Base-by-base conservation (phyloP, 352 stramenopile species). In the Phytophthora pistaciae region DNA sequence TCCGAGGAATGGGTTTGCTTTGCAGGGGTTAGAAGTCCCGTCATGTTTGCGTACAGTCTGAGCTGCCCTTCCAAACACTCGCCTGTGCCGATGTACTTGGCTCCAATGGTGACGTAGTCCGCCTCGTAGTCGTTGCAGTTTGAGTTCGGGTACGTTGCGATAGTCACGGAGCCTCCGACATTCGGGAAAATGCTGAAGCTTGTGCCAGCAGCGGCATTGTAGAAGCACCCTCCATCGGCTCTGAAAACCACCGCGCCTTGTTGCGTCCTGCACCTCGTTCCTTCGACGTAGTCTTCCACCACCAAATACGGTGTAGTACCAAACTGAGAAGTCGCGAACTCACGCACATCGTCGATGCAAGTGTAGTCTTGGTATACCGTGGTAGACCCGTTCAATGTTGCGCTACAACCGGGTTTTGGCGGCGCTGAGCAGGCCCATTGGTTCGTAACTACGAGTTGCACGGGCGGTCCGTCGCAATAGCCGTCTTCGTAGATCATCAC, bases 71-170 rank as follows among this genome's bases (percentile, higher is more conserved):
- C 3, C 21, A 64, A 72, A 25, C 66, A 72, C 9, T 16, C 52
- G 7, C 25, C 29, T 18, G 65, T 68, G 42, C 33, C 48, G 29
- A 72, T 54, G 14, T 72, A 68, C n/a, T 72, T 72, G 44, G 23
- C 18, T 14, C 64, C 64, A 40, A 60, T 33, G 8, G 27, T 66
- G 14, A 42, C 40, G 20, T 57, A 66, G 13, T 58, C 64, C 4
- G 56, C 56, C 0, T 66, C 64, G 10, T 29, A 42, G 50, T 66
- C 49, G 14, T 31, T 40, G 20, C 64, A 71, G 5, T 40, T 48
- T 33, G 49, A 20, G 18, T 6, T 57, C 10, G 64, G 33, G 20
- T 70, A 66, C 6, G 23, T 66, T n/a, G 56, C 64, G 27, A 71
- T 53, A 14, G 48, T 66, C 18, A 62, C 25, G 11, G 64, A 59